These are phyloP conservation scores for Cicer arietinum DNA, from an alignment of 306 rosid species.

Conservation along the genomic window DNA sequence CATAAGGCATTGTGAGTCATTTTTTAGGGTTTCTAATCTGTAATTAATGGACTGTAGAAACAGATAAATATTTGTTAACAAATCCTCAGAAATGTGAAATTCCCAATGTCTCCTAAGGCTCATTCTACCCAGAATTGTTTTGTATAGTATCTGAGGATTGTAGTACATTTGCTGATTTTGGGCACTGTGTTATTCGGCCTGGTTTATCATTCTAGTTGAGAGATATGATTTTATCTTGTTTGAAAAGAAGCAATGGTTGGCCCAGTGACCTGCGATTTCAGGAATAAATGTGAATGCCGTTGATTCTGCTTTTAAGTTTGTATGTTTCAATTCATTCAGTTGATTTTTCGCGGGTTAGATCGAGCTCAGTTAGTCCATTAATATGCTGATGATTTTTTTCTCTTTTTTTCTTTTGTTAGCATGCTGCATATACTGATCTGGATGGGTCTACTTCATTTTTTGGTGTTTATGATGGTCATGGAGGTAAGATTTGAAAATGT, in stretches of 20 bases:
- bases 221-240: conserved; percentile 23
- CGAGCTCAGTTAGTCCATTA: conserved; percentile 4
- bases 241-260: conserved; percentile 24
- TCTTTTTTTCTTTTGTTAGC: conserved; percentile 59
- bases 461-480: conserved; percentile 98
- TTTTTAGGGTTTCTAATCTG: conserved; percentile 12
- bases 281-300: conserved; percentile 9
- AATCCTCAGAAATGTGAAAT: conserved; percentile 15
- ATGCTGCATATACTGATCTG: conserved; percentile 92
- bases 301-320: conserved; percentile 15
- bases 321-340: conserved; percentile 19
- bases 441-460: conserved; percentile 89
- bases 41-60: not conserved
- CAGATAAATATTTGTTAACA: conserved; percentile 14
- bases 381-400: conserved; percentile 37
- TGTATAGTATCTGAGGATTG: not conserved
- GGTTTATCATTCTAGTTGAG: conserved; percentile 3
- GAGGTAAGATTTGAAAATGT: conserved; percentile 71
- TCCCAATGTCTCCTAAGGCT: not conserved
- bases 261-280: conserved; percentile 19
- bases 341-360: conserved; percentile 30
- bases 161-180: conserved; percentile 25
- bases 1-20: not conserved
- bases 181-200: conserved; percentile 2
- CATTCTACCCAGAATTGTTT: conserved; percentile 22